Evolutionary conservation across 139 green algal genomes (phyloP), one percentile per base, ranked within the genome.

Genomic region (Tetradesmus lagerheimii): DNA sequence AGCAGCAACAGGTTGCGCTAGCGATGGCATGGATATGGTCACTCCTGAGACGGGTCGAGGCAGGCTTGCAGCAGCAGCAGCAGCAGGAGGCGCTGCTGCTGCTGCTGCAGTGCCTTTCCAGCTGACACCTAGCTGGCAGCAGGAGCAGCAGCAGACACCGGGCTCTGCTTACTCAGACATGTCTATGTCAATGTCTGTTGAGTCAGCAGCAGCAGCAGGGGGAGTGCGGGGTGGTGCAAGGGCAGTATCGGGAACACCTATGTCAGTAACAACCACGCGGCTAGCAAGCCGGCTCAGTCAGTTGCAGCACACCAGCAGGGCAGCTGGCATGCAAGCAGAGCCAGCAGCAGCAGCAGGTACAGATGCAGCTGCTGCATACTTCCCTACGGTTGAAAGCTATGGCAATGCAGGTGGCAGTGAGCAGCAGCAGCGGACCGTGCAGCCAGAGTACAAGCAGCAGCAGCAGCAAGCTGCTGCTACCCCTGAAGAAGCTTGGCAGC

Each of bases 11-110:
- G 82, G 35, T 20, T 25, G 11, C 6, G 37, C 14, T 34, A 85
- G 34, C 31, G 86, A 83, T n/a, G 86, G 85, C 47, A 90, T 90
- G 86, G 74, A 90, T 20, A 77, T 90, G 86, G 86, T 25, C 37
- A 90, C 86, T 3, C 86, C 86, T 41, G 67, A 14, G 27, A 29
- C 85, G 53, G 67, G 29, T 1, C 12, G 18, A 23, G 20, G 47
- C 47, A 62, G 47, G 47, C 47, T 20, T 20, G 47, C 23, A 83
- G 23, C 38, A 34, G 64, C n/a, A 29, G 76, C 75, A 29, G 35
- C 34, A 45, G 41, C 50, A 4, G 67, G 43, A 35, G 41, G 29
- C 4, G 25, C 79, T 29, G 79, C 37, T 1, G 83, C 83, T 34
- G 38, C 57, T 38, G 83, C 57, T 29, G 35, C 39, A 4, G 16